Evolutionary conservation across 352 stramenopile genomes (phyloP), one percentile per base, ranked within the genome.

Genomic region (Aphanomyces euteiches): DNA sequence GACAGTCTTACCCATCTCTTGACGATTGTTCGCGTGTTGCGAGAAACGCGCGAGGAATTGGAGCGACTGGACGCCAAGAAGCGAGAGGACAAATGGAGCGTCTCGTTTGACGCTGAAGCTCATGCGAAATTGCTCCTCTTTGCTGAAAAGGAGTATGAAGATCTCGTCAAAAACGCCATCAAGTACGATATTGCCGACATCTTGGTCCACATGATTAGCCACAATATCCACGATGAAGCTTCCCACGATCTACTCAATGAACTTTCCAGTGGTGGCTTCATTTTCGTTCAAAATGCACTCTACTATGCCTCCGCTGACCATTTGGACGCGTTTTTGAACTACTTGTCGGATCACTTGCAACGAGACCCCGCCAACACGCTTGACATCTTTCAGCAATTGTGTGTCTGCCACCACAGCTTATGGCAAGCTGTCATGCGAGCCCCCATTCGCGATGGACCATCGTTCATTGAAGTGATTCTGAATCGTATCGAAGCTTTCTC

Each of bases 391-490:
- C 64, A 70, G 64, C 64, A 70, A 34, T 43, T 70, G 5, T 70
- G 64, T 36, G 64, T 61, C 40, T 61, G 61, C 39, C 64, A 70
- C 54, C 64, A 70, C 47, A 50, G 13, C 7, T 45, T 63, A 39
- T 70, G 64, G 64, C 64, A 70, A 28, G 47, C 45, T 15, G 15
- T 70, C n/a, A 70, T 70, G 64, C 64, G 54, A 1, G 34, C 43
- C 15, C 54, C 54, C 54, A 37, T 37, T 28, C 10, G 19, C 36
- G 34, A 39, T 37, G 5, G 21, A 7, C 19, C 54, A 10, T 61
- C 54, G 12, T 61, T 61, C 43, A 28, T 61, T 37, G n/a, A 37
- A 12, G 7, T 39, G 5, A 61, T 61, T 37, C 21, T 61, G 7
- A 37, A 1, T 37, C 19, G 37, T 10, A 17, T 61, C 5, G 54